Evolutionary conservation across 306 rosid genomes (phyloP), one percentile per base, ranked within the genome.

Genomic region (Crataegus laevigata): DNA sequence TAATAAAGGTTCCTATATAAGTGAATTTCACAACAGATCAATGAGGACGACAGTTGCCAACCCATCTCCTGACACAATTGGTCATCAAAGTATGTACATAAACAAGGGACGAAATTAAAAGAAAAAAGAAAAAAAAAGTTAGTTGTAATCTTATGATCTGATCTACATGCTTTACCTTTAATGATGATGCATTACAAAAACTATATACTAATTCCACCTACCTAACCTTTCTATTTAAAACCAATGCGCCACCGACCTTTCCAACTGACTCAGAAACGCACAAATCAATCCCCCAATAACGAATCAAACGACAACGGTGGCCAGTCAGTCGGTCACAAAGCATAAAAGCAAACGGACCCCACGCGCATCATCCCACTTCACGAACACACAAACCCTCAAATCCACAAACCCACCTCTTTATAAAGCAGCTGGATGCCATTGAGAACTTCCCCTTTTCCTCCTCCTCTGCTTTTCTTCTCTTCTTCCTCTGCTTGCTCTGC

Each of bases 381-480:
- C 68, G 3, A 15, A 50, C 54, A 18, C 54, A 18, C 54, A 1
- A 5, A 65, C 9, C 25, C 47, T n/a, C n/a, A n/a, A n/a, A n/a
- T n/a, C n/a, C 54, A 18, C 54, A 1, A 5, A 65, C 9, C 25
- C 47, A 34, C 12, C 1, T 71, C 90, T 88, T 83, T 91, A 91
- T 83, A 91, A 83, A 73, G 57, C 81, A 79, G 78, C 81, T 80
- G 36, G 11, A 62, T 15, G 13, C 81, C 30, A 78, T 43, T 47
- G 12, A 10, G 63, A 83, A 80, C 85, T 73, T 83, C 94, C 92
- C 90, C 89, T 66, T 80, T 80, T 24, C 82, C 78, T 42, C 43
- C 50, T 24, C 18, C 36, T 26, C 66, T 28, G 36, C 15, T 60
- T 13, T 60, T 25, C 57, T 17, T 28, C 34, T n/a, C 70, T 64